Evolutionary conservation across 2,329 filamentous ascomycete genomes (phyloP), one percentile per base, ranked within the genome.

Genomic region (Nakataea oryzae): DNA sequence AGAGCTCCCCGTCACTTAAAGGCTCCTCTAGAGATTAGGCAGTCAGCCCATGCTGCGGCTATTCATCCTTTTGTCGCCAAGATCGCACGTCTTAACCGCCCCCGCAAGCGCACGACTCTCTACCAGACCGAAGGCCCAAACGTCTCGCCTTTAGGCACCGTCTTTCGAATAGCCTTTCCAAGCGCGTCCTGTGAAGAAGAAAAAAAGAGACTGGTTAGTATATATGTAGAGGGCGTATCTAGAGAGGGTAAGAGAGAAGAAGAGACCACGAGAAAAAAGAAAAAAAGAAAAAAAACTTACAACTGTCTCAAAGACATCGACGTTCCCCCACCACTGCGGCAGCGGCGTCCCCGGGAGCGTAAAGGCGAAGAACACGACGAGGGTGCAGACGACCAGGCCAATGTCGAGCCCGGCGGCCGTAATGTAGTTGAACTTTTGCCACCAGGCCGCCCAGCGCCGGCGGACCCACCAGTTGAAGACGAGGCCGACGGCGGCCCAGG

Each of bases 401-500:
- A 89, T 77, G 66, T 91, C 88, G 58, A 91, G 76, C 0, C 83
- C 88, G 0, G 86, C 88, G 14, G 86, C 87, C 0, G 88, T 87
- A 64, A 91, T 74, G 68, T 89, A 91, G 74, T 90, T 91, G 69
- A 89, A 83, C 30, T 86, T 79, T 72, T 82, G 84, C 89, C 89
- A 91, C 88, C 88, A 91, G 32, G 75, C 80, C 64, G 84, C 84
- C 71, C 84, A 80, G 21, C 80, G 79, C 68, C 82, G 82, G 71
- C 86, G 85, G 69, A 91, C 82, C 69, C 77, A 80, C 71, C 84
- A 85, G 71, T 91, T 87, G 77, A 91, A 91, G 41, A 88, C 65
- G 66, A 84, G 85, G 30, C 88, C 89, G 3, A 91, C 85, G 62
- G 87, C 74, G n/a, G 85, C 86, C 88, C 88, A 91, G n/a, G 82